These are phyloP conservation scores for Citrullus amarus DNA, from an alignment of 306 rosid genomes.

Conservation along the genomic window DNA sequence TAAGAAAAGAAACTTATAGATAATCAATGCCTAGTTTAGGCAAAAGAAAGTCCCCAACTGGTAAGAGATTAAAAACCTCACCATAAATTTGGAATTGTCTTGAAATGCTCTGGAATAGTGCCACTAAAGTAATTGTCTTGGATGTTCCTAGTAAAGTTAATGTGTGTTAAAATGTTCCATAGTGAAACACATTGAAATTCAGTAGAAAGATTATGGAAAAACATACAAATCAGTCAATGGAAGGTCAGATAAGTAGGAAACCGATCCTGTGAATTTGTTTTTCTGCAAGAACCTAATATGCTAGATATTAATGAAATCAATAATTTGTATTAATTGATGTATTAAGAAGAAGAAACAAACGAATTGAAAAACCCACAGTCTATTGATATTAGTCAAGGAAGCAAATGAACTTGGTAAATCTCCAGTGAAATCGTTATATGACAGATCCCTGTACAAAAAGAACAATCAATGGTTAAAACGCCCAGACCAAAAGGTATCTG, in stretches of 20 bases:
- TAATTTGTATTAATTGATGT: neutral
- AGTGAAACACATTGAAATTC: neutral
- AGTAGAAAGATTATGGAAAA: neutral
- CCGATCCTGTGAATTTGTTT: conserved; percentile 83
- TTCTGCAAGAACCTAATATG: conserved; percentile 54
- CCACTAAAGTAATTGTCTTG: conserved; percentile 77
- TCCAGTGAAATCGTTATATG: conserved; percentile 63
- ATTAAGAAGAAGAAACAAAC: neutral
- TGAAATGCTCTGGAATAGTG: conserved; percentile 65
- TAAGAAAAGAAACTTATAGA: neutral
- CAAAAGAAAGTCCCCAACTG: conserved; percentile 7
- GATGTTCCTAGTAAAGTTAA: conserved; percentile 45
- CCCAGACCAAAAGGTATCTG: neutral
- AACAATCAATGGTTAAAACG: neutral
- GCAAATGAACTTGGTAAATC: conserved; percentile 87
- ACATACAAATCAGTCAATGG: conserved; percentile 68
- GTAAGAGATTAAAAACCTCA: conserved; percentile 15
- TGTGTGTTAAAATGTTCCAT: neutral
- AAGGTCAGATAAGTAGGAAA: conserved; percentile 62
- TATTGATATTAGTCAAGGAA: conserved; percentile 45
- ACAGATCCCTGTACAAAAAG: conserved; percentile 55
- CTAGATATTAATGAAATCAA: neutral
- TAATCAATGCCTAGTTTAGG: conserved; percentile 4
- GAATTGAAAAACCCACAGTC: conserved; percentile 37
- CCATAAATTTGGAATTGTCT: conserved; percentile 77